phyloP scores from a whole-genome alignment of 1,284 basidiomycete species.

The Ustilago tritici region DNA sequence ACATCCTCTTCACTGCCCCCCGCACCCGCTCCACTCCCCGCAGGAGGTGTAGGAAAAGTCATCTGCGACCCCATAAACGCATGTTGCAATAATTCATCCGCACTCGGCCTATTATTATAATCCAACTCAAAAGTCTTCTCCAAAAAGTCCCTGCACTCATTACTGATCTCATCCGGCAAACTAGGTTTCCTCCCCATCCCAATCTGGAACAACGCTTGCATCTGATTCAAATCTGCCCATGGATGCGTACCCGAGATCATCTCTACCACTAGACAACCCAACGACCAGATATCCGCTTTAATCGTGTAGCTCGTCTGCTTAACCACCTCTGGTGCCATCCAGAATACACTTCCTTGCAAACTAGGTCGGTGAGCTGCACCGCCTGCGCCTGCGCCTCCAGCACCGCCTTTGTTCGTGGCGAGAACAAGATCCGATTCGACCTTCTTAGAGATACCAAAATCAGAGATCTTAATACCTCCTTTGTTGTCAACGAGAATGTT shows the following conservation, averaged over 20 bases:
- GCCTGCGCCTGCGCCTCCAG: constrained; percentile 11
- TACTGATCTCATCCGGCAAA: constrained; percentile 64
- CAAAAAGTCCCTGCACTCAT: constrained; percentile 60
- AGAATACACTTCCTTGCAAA: constrained; percentile 95
- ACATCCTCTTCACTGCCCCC: constrained; percentile 8
- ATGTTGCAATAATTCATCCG: constrained; percentile 62
- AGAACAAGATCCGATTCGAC: constrained; percentile 78
- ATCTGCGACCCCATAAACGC: constrained; percentile 57
- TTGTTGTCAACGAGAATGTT: constrained; percentile 99
- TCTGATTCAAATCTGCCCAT: constrained; percentile 96
- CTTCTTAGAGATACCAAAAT: constrained; percentile 99
- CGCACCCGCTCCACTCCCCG: not conserved
- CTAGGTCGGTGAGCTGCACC: constrained; percentile 80
- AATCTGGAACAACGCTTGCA: constrained; percentile 73
- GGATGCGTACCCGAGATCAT: constrained; percentile 98
- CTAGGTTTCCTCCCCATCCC: constrained; percentile 56
- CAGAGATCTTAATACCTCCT: constrained; percentile 96
- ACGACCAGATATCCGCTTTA: constrained; percentile 98
- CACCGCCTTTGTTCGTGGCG: constrained; percentile 34
- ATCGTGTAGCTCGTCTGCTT: constrained; percentile 92
- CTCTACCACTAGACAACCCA: constrained; percentile 96
- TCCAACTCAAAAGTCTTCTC: constrained; percentile 64
- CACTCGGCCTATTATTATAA: constrained; percentile 57
- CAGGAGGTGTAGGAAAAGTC: constrained; percentile 21
- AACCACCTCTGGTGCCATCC: constrained; percentile 84